phyloP scores from a whole-genome alignment of 768 basidiomycete species.

The Mycena haematopus region DNA sequence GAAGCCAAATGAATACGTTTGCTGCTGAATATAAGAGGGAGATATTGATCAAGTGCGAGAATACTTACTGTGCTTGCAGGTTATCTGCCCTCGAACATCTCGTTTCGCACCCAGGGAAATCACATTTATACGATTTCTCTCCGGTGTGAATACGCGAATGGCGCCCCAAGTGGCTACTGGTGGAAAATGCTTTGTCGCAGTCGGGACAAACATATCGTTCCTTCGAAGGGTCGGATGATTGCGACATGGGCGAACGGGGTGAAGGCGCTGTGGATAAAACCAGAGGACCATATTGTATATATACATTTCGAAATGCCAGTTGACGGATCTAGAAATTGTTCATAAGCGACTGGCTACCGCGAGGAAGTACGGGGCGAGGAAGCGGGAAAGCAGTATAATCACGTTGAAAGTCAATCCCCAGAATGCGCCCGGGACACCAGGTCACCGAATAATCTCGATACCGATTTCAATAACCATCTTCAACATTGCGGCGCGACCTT shows the following conservation, averaged over 20 bases:
- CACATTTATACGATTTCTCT: constrained; percentile 71
- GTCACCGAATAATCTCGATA: too few species aligned
- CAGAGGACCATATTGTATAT: constrained; percentile 6
- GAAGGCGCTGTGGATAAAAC: too few species aligned
- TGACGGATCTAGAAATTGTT: background rate
- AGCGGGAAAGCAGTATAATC: constrained; percentile 2
- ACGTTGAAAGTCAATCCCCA: background rate
- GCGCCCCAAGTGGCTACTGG: constrained; percentile 68
- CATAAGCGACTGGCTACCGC: constrained; percentile 6
- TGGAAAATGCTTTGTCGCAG: constrained; percentile 66
- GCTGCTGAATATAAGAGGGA: constrained; percentile 5
- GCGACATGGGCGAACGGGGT: constrained; percentile 13
- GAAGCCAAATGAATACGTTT: constrained; percentile 12
- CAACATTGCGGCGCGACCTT: background rate
- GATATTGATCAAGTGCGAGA: background rate
- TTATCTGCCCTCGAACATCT: constrained; percentile 73
- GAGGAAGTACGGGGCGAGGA: background rate
- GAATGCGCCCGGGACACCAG: too few species aligned
- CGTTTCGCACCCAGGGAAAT: constrained; percentile 72
- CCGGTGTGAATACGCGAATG: constrained; percentile 72
- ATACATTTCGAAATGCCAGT: constrained; percentile 17
- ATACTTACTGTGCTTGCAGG: constrained; percentile 36
- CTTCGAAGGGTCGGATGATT: constrained; percentile 7
- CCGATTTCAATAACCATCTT: background rate
- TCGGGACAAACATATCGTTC: constrained; percentile 50